Conservation (phyloP, 2,329 filamentous ascomycete genomes). For the Trichophyton verrucosum region DNA sequence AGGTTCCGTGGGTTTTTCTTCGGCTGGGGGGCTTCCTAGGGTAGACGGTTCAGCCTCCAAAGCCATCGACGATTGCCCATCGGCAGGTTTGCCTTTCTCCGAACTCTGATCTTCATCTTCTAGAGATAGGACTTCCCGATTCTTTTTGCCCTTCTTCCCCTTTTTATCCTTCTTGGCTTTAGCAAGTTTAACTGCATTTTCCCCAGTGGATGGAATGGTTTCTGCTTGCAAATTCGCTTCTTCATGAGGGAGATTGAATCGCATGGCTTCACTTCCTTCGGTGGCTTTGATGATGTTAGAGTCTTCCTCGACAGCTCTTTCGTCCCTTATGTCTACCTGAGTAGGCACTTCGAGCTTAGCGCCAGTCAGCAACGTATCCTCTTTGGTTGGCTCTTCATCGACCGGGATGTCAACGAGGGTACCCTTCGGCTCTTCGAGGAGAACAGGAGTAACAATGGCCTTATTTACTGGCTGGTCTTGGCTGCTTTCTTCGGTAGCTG, state of each 20-base stretch:
- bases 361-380: neutral
- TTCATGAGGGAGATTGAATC: neutral
- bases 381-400: neutral
- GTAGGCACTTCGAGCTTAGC: neutral
- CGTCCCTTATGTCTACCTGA: neutral
- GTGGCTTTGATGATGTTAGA: neutral
- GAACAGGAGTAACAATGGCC: neutral
- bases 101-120: neutral
- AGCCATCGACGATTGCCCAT: neutral
- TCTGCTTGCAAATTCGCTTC: neutral
- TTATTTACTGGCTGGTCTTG: neutral
- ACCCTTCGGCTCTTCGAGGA: neutral
- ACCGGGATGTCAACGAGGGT: neutral
- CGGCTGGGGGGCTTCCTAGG: neutral
- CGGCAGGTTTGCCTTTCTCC: neutral
- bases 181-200: neutral
- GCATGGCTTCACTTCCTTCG: neutral
- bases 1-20: neutral
- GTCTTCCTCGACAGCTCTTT: neutral
- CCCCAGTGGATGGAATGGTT: neutral
- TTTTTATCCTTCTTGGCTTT: constrained; percentile 4
- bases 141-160: constrained; percentile 5
- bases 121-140: neutral
- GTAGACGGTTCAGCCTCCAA: neutral
- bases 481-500: neutral